A percentile compares a stretch with the other conserved stretches of the same genome.
Conservation (phyloP, 305 asterid species). For the Fraxinus sp. region DNA sequence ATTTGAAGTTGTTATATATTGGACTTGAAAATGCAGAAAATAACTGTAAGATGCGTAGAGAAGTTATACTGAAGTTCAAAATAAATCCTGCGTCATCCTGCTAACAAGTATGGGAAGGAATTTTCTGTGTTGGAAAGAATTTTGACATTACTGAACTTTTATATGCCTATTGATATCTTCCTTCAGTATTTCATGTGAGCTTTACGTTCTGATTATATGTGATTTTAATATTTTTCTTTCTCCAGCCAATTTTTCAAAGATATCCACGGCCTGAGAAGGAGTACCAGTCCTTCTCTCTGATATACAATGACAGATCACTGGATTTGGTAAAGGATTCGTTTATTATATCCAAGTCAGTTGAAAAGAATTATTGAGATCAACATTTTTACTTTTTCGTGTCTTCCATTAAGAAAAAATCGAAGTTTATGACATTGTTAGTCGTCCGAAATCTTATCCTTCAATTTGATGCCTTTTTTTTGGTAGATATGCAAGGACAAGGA, state of each 20-base stretch:
- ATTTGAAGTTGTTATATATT: background rate
- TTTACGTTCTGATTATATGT: slow-evolving; percentile 15
- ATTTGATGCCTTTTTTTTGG: slow-evolving; percentile 8
- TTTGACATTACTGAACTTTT: background rate
- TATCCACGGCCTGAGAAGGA: slow-evolving; percentile 85
- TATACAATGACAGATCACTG: slow-evolving; percentile 74
- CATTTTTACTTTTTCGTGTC: slow-evolving; percentile 12
- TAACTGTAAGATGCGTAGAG: background rate
- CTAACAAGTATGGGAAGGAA: background rate
- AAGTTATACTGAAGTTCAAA: background rate
- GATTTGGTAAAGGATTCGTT: slow-evolving; percentile 57
- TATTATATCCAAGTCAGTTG: slow-evolving; percentile 12
- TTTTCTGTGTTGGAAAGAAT: background rate
- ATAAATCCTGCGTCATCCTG: background rate
- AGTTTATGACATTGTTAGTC: slow-evolving; percentile 2
- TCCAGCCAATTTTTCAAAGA: slow-evolving; percentile 77
- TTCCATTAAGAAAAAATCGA: background rate
- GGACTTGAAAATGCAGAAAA: background rate
- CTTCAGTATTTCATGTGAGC: background rate
- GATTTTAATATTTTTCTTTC: slow-evolving; percentile 24
- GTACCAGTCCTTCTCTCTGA: slow-evolving; percentile 76
- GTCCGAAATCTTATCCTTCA: background rate
- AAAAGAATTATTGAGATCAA: slow-evolving; percentile 13
- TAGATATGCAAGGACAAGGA: slow-evolving; percentile 85
- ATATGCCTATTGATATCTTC: background rate